These are phyloP conservation scores for Drosera capensis DNA, from an alignment of 148 eudicot species.

Conservation along the genomic window DNA sequence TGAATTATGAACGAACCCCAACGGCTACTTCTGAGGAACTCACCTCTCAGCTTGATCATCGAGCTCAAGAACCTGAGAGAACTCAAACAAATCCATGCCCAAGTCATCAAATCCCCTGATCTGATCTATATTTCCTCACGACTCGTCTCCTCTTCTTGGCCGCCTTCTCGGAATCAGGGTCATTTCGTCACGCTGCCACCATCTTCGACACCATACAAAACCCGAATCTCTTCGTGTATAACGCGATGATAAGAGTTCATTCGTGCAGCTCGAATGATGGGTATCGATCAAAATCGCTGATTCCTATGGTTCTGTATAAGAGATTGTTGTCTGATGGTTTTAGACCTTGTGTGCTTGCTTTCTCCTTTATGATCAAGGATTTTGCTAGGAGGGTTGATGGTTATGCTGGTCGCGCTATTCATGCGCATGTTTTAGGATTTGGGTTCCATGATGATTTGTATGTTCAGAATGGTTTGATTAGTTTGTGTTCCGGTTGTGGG, in stretches of 20 bases:
- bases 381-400: constrained; percentile 29
- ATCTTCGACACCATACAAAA: constrained; percentile 20
- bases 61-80: constrained; percentile 26
- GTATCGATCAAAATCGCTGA: constrained; percentile 13
- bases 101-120: constrained; percentile 24
- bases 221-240: constrained; percentile 46
- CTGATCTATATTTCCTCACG: constrained; percentile 35
- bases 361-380: constrained; percentile 46
- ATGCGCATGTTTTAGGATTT: constrained; percentile 28
- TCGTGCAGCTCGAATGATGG: constrained; percentile 14
- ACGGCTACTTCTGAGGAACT: neutral
- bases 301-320: constrained; percentile 24
- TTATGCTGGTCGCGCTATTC: constrained; percentile 25
- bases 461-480: constrained; percentile 35
- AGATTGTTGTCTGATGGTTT: constrained; percentile 25
- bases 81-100: constrained; percentile 50
- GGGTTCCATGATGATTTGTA: constrained; percentile 30
- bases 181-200: constrained; percentile 32
- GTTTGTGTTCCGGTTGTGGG: constrained; percentile 29
- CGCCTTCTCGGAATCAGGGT: constrained; percentile 26
- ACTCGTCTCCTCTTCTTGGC: constrained; percentile 57
- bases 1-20: neutral
- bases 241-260: constrained; percentile 53
- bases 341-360: constrained; percentile 38
- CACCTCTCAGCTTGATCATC: neutral